Evolutionary conservation across 768 basidiomycete genomes (phyloP).

Genomic region (Gymnopilus junonius): DNA sequence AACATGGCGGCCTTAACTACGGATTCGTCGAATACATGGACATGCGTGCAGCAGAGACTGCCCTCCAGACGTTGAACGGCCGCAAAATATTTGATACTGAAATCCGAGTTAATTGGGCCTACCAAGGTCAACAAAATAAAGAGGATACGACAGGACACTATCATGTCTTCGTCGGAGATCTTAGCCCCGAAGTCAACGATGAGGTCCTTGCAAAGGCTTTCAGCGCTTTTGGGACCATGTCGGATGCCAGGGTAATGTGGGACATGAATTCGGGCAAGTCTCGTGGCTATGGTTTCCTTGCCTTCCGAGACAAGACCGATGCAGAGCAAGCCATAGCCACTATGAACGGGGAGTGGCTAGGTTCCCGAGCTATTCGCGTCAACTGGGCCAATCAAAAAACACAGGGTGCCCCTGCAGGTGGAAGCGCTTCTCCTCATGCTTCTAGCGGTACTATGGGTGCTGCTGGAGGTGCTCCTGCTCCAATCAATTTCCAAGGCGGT

Average conservation of each 20-base stretch:
- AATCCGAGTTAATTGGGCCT: conserved; percentile 99
- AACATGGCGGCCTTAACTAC: conserved; percentile 99
- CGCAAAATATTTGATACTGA: conserved; percentile 99
- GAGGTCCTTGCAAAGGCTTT: conserved; percentile 97
- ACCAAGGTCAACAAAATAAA: conserved; percentile 97
- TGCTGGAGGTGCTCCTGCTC: conserved; percentile 73
- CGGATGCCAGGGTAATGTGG: conserved; percentile 99
- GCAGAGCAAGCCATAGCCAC: conserved; percentile 99
- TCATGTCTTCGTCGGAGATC: conserved; percentile 99
- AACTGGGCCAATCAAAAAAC: conserved; percentile 99
- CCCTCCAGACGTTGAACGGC: conserved; percentile 97
- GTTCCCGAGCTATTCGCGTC: conserved; percentile 96
- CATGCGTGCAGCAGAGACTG: conserved; percentile 98
- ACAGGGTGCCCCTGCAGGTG: conserved; percentile 59
- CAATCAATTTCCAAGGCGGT: conserved; percentile 89
- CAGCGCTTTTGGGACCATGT: conserved; percentile 94
- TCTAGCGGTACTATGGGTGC: conserved; percentile 26
- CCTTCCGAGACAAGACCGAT: conserved; percentile 98
- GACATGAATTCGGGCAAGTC: conserved; percentile 99
- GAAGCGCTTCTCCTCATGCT: conserved; percentile 44
- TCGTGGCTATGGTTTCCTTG: conserved; percentile 97
- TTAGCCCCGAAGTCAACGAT: conserved; percentile 98
- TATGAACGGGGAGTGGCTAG: conserved; percentile 99
- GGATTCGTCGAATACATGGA: conserved; percentile 99
- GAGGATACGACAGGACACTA: conserved; percentile 98